A percentile compares a stretch with the other conserved stretches of the same genome.
phyloP scores from a whole-genome alignment of 1,284 basidiomycete species.

The Blastosporella zonata region DNA sequence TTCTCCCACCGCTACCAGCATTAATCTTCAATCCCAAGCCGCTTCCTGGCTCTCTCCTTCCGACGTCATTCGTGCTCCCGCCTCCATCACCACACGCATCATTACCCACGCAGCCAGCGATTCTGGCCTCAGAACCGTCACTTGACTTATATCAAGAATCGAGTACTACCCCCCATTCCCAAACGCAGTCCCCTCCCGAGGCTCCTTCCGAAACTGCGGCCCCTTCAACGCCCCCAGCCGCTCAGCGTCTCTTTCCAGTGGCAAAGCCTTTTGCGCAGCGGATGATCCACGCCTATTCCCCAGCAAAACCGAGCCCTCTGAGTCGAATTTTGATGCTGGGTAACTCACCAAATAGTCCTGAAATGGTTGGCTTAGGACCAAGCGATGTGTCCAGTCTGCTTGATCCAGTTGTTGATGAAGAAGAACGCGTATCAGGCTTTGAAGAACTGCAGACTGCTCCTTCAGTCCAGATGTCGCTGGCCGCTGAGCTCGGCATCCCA shows the following conservation, averaged over 20 bases:
- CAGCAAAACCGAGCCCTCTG: conserved; percentile 70
- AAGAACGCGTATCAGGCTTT: conserved; percentile 30
- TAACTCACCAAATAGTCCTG: conserved; percentile 53
- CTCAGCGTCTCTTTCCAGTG: conserved; percentile 53
- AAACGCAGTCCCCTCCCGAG: conserved; percentile 14
- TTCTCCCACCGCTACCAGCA: conserved; percentile 44
- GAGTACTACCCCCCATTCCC: conserved; percentile 18
- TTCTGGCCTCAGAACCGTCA: conserved; percentile 28
- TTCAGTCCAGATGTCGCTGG: conserved; percentile 29
- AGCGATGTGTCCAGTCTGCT: conserved; percentile 23
- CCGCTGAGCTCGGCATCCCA: conserved; percentile 35
- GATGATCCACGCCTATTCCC: conserved; percentile 77
- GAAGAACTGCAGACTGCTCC: conserved; percentile 9
- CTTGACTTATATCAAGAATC: conserved; percentile 8
- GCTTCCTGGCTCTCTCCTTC: conserved; percentile 40
- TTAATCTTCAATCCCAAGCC: conserved; percentile 26
- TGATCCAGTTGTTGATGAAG: conserved; percentile 34
- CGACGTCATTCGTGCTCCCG: conserved; percentile 67
- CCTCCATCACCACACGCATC: conserved; percentile 67
- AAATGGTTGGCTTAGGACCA: conserved; percentile 12
- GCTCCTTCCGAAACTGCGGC: neutral
- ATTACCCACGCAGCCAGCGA: conserved; percentile 41
- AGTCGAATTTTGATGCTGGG: conserved; percentile 70
- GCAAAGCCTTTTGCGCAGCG: conserved; percentile 64
- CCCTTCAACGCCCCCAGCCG: conserved; percentile 27